Conservation (phyloP, 768 basidiomycete species). For the Collybia sordida region DNA sequence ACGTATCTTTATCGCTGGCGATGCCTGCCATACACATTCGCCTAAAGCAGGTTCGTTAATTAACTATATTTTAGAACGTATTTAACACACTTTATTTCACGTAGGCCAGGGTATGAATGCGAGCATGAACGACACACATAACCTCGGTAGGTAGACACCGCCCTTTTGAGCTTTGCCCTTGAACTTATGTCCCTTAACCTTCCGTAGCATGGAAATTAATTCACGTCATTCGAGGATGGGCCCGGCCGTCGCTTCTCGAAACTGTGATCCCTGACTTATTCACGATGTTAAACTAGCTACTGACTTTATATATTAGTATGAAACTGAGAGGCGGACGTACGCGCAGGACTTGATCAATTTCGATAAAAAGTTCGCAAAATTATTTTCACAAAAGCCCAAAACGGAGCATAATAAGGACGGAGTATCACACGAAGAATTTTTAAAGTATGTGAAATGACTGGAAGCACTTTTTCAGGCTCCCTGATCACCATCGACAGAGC, state of each 20-base stretch:
- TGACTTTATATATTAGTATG: constrained; percentile 46
- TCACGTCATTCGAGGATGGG: constrained; percentile 56
- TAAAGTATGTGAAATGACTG: constrained; percentile 29
- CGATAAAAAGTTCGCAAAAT: constrained; percentile 60
- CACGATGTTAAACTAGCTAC: neutral
- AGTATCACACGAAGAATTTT: constrained; percentile 52
- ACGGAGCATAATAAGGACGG: constrained; percentile 46
- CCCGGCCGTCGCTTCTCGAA: constrained; percentile 43
- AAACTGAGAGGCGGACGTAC: constrained; percentile 63
- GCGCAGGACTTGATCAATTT: constrained; percentile 74
- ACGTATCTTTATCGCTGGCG: constrained; percentile 75
- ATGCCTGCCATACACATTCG: constrained; percentile 71
- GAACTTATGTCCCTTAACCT: neutral
- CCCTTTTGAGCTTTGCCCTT: neutral
- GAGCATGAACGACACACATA: constrained; percentile 74
- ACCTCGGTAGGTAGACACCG: constrained; percentile 43
- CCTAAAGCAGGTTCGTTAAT: constrained; percentile 55
- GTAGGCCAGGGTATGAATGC: constrained; percentile 78
- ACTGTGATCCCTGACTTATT: constrained; percentile 35
- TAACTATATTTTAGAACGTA: neutral
- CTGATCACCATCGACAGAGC: constrained; percentile 26
- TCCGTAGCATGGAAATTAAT: constrained; percentile 58
- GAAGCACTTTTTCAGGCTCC: neutral
- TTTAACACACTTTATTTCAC: neutral
- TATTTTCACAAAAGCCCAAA: constrained; percentile 70